Evolutionary conservation across 768 basidiomycete species (phyloP), one percentile per base, ranked within the genome.

Genomic region (Tricholoma hemisulphureum): DNA sequence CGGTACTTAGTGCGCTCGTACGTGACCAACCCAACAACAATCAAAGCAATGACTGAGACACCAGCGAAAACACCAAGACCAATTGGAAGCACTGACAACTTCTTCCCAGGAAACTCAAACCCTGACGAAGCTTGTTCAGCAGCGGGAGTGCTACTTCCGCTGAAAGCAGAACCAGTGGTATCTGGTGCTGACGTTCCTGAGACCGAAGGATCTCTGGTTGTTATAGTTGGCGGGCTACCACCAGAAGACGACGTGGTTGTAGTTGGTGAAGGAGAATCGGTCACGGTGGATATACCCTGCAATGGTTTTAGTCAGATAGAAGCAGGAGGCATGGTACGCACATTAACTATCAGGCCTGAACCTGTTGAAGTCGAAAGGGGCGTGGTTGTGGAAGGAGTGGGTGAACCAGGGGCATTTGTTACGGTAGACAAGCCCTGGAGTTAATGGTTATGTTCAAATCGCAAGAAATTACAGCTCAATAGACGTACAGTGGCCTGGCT

Each of bases 1-100:
- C 91, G 87, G 68, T 92, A 92, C 72, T 88, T 89, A 23, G 91
- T 85, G 48, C 94, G 83, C 78, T 95, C 92, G 67, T 87, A 92
- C 6, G 91, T 93, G 61, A 95, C 92, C 70, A 93, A 75, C 51
- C 83, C 87, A 57, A 95, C 89, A 21, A 91, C 85, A 59, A 89
- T 84, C 63, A 96, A 70, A 16, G 88, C 89, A 64, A 95, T 87
- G 7, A 88, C 88, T 28, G 91, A 91, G 58, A 96, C 87, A 61
- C 91, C 92, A 46, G 87, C 90, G 67, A 90, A 93, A 9, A 95
- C 81, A 52, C 88, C 89, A 41, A 94, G 79, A 61, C 92, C 92
- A 61, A 94, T 85, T 0, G 92, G 92, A 31, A 93, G 77, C 4
- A 93, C 91, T 39, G 83, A 81, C 16, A 93, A 64, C 56, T 80